Evolutionary conservation across 208 protist species (phyloP).

Genomic region (Leishmania turanica): DNA sequence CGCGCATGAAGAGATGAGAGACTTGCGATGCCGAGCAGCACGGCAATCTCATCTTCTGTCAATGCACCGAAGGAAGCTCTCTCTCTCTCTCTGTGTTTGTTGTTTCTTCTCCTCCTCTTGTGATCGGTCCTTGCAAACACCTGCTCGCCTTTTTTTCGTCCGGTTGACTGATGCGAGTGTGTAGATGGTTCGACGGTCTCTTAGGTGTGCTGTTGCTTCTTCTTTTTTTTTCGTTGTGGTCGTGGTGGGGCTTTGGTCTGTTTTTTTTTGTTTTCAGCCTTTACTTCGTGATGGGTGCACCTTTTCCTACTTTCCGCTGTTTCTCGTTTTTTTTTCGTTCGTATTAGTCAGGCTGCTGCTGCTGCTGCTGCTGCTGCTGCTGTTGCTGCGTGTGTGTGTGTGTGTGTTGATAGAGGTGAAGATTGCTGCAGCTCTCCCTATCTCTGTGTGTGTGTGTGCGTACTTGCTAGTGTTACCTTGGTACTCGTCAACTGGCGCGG

Average conservation of each 20-base stretch:
- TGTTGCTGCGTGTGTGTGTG: background rate
- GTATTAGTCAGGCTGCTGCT: background rate
- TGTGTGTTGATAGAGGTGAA: background rate
- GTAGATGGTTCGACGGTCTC: background rate
- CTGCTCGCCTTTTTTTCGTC: constrained; percentile 1
- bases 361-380: background rate
- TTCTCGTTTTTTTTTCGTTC: background rate
- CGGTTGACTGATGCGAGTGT: background rate
- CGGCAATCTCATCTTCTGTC: too few species aligned
- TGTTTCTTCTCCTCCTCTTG: background rate
- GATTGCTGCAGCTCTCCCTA: background rate
- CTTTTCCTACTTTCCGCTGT: background rate
- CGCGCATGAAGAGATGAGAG: background rate
- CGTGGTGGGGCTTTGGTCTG: too few species aligned
- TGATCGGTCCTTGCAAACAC: background rate
- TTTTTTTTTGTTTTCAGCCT: background rate
- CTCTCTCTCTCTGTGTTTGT: background rate
- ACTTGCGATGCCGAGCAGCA: too few species aligned
- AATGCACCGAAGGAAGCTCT: background rate
- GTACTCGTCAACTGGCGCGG: background rate
- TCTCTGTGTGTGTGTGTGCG: background rate
- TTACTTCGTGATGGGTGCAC: background rate
- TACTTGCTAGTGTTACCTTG: background rate
- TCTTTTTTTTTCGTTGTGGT: too few species aligned
- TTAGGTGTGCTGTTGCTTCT: background rate